Evolutionary conservation across 495 filamentous ascomycete genomes (phyloP).

Genomic region (Aspergillus nanangensis): DNA sequence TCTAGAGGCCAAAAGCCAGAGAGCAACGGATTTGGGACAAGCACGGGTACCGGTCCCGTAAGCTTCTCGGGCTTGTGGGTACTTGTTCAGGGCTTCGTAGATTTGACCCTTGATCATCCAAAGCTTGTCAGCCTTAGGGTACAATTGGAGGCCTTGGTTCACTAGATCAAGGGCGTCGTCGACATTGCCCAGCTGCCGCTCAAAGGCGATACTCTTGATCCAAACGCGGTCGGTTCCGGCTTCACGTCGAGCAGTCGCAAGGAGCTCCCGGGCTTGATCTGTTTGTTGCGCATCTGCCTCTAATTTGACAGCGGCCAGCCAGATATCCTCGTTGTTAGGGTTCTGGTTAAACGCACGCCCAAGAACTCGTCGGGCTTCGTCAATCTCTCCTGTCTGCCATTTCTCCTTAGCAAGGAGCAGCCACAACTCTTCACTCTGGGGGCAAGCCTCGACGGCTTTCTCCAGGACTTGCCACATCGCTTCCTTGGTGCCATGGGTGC

Average conservation of each 20-base stretch:
- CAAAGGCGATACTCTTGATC: conserved; percentile 92
- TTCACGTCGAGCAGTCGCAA: conserved; percentile 74
- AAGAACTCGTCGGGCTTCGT: conserved; percentile 79
- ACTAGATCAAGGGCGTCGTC: conserved; percentile 82
- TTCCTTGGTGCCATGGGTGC: conserved; percentile 82
- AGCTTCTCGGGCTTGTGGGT: conserved; percentile 84
- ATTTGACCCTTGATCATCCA: conserved; percentile 99
- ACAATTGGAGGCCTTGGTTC: conserved; percentile 81
- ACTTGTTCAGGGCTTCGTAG: conserved; percentile 73
- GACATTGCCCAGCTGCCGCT: conserved; percentile 73
- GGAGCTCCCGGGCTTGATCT: conserved; percentile 73
- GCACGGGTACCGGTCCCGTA: conserved; percentile 86
- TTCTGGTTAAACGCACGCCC: conserved; percentile 88
- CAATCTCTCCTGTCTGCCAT: conserved; percentile 77
- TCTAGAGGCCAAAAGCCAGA: conserved; percentile 84
- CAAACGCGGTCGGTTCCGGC: conserved; percentile 93
- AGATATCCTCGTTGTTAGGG: conserved; percentile 94
- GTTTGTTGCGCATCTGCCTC: conserved; percentile 82
- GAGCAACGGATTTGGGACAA: conserved; percentile 72
- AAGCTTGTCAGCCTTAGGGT: conserved; percentile 80
- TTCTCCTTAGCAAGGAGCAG: conserved; percentile 93
- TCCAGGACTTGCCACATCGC: conserved; percentile 79
- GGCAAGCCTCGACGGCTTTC: conserved; percentile 90
- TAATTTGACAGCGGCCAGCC: conserved; percentile 89
- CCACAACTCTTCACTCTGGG: conserved; percentile 87